Conservation (phyloP, 192 early-diverging fungal genomes). For the Physocladia obscura region DNA sequence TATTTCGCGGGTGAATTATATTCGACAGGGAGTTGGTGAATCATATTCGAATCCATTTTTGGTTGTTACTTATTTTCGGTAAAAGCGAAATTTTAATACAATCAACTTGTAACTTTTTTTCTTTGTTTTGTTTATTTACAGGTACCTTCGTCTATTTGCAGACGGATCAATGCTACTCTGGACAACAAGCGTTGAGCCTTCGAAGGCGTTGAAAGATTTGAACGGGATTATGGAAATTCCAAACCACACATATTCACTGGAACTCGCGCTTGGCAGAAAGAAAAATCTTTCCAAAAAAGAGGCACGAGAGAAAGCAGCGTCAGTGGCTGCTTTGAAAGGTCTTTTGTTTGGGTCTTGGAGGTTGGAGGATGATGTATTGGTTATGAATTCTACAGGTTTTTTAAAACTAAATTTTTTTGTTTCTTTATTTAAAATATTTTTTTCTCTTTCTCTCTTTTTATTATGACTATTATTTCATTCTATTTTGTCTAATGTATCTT, state of each 20-base stretch:
- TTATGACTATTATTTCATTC: background rate
- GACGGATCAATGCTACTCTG: slow-evolving; percentile 24
- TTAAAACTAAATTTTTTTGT: background rate
- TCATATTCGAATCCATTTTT: slow-evolving; percentile 23
- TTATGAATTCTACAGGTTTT: slow-evolving; percentile 15
- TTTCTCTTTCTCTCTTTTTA: background rate
- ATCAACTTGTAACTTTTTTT: background rate
- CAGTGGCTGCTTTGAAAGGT: slow-evolving; percentile 19
- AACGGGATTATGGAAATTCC: slow-evolving; percentile 1
- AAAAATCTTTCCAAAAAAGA: background rate
- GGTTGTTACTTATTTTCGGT: slow-evolving; percentile 30
- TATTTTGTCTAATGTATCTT: background rate
- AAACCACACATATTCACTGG: background rate
- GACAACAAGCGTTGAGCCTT: slow-evolving; percentile 24
- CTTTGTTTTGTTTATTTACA: too few species aligned
- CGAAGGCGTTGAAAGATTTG: slow-evolving; percentile 19
- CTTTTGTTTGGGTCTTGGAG: slow-evolving; percentile 17
- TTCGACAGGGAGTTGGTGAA: slow-evolving; percentile 25
- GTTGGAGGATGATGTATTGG: background rate
- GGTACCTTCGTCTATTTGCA: slow-evolving; percentile 23
- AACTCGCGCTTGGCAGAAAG: background rate
- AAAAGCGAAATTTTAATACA: background rate
- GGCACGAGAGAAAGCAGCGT: background rate
- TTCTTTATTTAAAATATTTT: background rate
- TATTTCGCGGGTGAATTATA: slow-evolving; percentile 32